A percentile compares a stretch with the other conserved stretches of the same genome.
Evolutionary conservation across 148 eudicot genomes (phyloP).

Genomic region (Arbutus unedo): DNA sequence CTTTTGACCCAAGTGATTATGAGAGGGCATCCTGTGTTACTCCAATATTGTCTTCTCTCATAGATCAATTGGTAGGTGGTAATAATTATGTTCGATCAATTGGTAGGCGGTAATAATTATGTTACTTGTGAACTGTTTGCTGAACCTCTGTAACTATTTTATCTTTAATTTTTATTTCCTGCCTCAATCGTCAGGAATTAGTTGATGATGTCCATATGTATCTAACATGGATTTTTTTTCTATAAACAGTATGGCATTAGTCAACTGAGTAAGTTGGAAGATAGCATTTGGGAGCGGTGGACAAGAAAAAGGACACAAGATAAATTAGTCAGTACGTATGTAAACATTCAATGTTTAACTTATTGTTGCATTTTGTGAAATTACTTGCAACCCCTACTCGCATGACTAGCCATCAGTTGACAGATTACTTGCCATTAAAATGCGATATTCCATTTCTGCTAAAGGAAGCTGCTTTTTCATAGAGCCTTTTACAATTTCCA

Average conservation of each 20-base stretch:
- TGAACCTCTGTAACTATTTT: not conserved
- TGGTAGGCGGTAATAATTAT: not conserved
- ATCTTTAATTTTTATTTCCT: not conserved
- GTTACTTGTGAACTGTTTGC: not conserved
- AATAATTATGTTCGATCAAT: not conserved
- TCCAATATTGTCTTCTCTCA: not conserved
- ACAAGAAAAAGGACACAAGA: constrained; percentile 62
- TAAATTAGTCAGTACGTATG: constrained; percentile 54
- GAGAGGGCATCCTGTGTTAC: not conserved
- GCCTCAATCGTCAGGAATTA: not conserved
- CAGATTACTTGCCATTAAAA: not conserved
- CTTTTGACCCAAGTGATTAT: not conserved
- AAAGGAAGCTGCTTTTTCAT: not conserved
- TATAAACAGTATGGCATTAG: constrained; percentile 71
- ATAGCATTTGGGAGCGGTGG: constrained; percentile 90
- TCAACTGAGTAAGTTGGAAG: constrained; percentile 93
- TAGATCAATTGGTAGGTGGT: not conserved
- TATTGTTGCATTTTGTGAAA: not conserved
- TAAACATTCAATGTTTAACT: constrained; percentile 14
- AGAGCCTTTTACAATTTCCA: not conserved
- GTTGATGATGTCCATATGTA: not conserved
- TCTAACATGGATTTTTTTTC: constrained; percentile 9
- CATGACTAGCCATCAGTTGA: not conserved
- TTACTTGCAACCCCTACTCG: not conserved
- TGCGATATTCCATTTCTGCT: not conserved